Conservation (phyloP, 2,329 filamentous ascomycete genomes). For the Arthrobotrys pseudoclavata region DNA sequence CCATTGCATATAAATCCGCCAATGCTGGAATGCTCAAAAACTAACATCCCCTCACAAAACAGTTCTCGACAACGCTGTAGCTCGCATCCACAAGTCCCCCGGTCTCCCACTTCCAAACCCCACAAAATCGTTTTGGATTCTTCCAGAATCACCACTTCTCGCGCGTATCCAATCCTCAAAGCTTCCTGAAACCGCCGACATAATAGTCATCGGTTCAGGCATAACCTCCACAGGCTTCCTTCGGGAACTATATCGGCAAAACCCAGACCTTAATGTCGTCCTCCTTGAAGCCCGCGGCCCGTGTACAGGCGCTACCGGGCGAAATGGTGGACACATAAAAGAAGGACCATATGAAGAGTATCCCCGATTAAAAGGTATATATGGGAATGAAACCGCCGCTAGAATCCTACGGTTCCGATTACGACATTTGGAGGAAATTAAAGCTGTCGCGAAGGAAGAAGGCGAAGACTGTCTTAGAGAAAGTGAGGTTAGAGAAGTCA, state of each 20-base stretch:
- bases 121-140: conserved; percentile 69
- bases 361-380: conserved; percentile 63
- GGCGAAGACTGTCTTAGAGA: conserved; percentile 61
- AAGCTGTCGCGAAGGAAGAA: conserved; percentile 66
- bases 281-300: conserved; percentile 71
- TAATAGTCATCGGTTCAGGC: conserved; percentile 72
- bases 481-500: conserved; percentile 67
- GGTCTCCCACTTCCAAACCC: conserved; percentile 68
- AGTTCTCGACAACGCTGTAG: conserved; percentile 24
- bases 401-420: conserved; percentile 68
- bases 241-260: conserved; percentile 64
- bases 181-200: conserved; percentile 67
- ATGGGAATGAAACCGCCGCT: conserved; percentile 66
- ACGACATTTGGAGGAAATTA: conserved; percentile 67
- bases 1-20: neutral
- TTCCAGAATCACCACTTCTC: conserved; percentile 67
- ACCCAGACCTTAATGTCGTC: conserved; percentile 64
- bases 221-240: conserved; percentile 70
- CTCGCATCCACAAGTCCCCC: conserved; percentile 63
- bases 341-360: conserved; percentile 68
- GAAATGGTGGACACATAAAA: conserved; percentile 72
- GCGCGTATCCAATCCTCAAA: conserved; percentile 64
- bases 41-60: conserved; percentile 46
- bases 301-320: conserved; percentile 71
- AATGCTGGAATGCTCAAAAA: neutral